These are phyloP conservation scores for Coniochaeta sp. DNA, from an alignment of 2,329 filamentous ascomycete species.

Conservation along the genomic window DNA sequence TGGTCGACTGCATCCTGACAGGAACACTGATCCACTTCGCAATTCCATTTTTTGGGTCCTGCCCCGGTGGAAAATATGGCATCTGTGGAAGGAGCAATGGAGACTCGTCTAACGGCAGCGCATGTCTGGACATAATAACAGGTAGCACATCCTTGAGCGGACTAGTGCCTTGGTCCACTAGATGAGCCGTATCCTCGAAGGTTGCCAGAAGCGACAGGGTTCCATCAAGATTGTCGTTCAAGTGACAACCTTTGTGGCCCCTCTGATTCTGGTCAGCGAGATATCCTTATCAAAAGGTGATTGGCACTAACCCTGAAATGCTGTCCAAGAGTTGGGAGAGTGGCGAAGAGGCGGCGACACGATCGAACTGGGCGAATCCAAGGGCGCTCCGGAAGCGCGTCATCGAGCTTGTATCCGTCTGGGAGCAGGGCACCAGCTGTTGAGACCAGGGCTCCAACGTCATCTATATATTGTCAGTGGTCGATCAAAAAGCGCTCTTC, in stretches of 20 bases:
- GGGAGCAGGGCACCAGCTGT: conserved; percentile 9
- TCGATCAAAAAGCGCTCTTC: too few relatives aligned
- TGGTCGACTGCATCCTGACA: background rate
- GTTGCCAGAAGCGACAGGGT: conserved; percentile 12
- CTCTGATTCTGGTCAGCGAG: background rate
- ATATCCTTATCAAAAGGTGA: background rate
- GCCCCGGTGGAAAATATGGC: background rate
- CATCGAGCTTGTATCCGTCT: conserved; percentile 7
- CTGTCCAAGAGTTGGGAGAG: background rate
- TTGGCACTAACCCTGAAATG: conserved; percentile 8
- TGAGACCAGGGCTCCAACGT: background rate
- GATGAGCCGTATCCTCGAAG: too few relatives aligned
- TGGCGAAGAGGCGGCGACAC: conserved; percentile 9
- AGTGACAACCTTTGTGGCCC: conserved; percentile 4
- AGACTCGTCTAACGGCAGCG: background rate
- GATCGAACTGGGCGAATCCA: conserved; percentile 13
- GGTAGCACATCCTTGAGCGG: background rate
- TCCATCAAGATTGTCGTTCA: conserved; percentile 15
- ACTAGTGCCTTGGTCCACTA: too few relatives aligned
- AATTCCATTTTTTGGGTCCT: background rate
- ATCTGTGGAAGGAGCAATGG: background rate
- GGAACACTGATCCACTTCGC: background rate
- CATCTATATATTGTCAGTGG: background rate
- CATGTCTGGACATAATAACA: background rate
- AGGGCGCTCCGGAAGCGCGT: conserved; percentile 5